Base-by-base conservation (phyloP, 176 grass and related monocot species). In the Dactylis glomerata region DNA sequence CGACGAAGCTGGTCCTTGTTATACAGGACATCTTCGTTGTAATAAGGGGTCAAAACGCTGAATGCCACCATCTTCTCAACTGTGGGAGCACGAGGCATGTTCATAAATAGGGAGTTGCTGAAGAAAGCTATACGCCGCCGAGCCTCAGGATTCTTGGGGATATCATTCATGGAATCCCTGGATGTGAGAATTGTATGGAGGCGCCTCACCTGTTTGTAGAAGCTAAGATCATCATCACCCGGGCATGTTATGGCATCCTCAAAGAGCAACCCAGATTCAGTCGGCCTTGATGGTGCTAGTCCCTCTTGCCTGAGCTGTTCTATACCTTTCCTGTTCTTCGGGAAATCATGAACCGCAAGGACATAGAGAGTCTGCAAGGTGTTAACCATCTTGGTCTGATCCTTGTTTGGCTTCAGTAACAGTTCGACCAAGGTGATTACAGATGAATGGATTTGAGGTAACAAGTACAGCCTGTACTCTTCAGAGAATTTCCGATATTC, bases 101-200 rank as follows among this genome's bases (percentile, higher is more conserved):
- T 98, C 96, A 98, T 98, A 89, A 98, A 98, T 12, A 98, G 86
- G 73, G 96, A 98, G 78, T 98, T 98, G 87, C 93, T 98, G 93
- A 98, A 98, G 91, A 98, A 98, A 61, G 93, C 59, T 81, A 98
- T 95, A 42, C 96, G 87, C 31, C 96, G 89, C 59, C 69, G 83
- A 55, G 93, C 96, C 91, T 98, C 96, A 0, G 91, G 87, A 68
- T 98, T 94, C 86, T 90, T 98, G 6, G 96, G 93, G 66, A 98
- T 75, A 81, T 92, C 80, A 36, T 92, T 90, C 96, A 95, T 98
- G 50, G 96, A 90, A 95, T 95, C 96, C 50, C 91, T 92, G 69
- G 91, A 95, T 26, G 96, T 93, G 38, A 98, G 91, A 82, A 98
- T 94, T 3, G 91, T 98, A 74, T 95, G 93, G 50, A 98, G 83